These are phyloP conservation scores for Blastocystis sp. DNA, from an alignment of 352 stramenopile species.

Conservation along the genomic window DNA sequence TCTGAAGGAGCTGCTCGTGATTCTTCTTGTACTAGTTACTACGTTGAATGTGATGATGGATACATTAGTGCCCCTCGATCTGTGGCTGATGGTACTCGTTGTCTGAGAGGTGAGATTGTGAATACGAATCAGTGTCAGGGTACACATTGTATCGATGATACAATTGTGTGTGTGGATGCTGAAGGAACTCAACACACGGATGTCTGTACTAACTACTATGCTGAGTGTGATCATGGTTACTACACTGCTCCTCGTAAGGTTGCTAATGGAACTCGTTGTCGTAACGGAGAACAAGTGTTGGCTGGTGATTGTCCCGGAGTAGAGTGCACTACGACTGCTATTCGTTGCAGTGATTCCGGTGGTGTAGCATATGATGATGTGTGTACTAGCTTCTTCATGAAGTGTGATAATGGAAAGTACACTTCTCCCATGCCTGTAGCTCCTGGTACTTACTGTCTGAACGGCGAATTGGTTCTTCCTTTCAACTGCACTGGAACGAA, in stretches of 20 bases:
- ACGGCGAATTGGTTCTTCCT: slow-evolving; percentile 43
- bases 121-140: not conserved
- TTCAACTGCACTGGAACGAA: slow-evolving; percentile 5
- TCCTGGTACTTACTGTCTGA: slow-evolving; percentile 39
- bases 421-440: slow-evolving; percentile 21
- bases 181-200: slow-evolving; percentile 4
- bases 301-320: not conserved
- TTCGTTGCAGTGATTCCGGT: slow-evolving; percentile 5
- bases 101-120: slow-evolving; percentile 20
- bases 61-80: not conserved
- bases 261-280: slow-evolving; percentile 55
- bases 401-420: slow-evolving; percentile 41
- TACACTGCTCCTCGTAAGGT: slow-evolving; percentile 36
- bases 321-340: not conserved
- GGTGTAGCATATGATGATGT: slow-evolving; percentile 14
- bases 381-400: slow-evolving; percentile 42
- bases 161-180: slow-evolving; percentile 40
- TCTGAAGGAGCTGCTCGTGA: not conserved
- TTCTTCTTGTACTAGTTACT: slow-evolving; percentile 37
- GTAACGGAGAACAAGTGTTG: slow-evolving; percentile 26
- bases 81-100: slow-evolving; percentile 52
- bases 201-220: slow-evolving; percentile 45
- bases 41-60: slow-evolving; percentile 55
- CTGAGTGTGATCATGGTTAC: slow-evolving; percentile 21
- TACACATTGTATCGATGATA: not conserved